Evolutionary conservation across 2,329 filamentous ascomycete genomes (phyloP), one percentile per base, ranked within the genome.

Genomic region (Ceratocystis colombiana): DNA sequence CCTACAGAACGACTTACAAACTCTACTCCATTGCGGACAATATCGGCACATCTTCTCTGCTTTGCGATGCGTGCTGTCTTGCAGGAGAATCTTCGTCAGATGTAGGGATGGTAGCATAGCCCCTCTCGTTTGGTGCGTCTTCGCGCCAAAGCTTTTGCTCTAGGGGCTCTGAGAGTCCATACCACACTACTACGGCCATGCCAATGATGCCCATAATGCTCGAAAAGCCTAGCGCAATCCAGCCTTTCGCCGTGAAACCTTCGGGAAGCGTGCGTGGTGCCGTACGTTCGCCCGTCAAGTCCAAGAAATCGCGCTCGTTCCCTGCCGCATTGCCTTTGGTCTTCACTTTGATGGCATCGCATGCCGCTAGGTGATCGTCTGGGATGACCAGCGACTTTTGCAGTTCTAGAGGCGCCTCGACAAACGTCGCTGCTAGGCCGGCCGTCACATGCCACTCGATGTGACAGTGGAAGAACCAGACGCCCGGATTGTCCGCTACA

Each of bases 401-500:
- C 0, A 94, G 72, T 20, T 84, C 79, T 2, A 80, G 72, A 0
- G 85, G 86, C 0, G 83, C 81, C 73, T 88, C 86, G 68, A 88
- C 74, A 69, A 89, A 81, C 0, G 84, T 85, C 28, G 84, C 81
- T 2, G 84, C 77, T 1, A 90, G 78, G n/a, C 88, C 88, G 2
- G 84, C 84, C 0, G 80, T 76, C 67, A 89, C 78, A 72, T 90
- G 88, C 87, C 87, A 93, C 72, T 89, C 87, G 64, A 92, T 87
- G 73, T 93, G 89, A 75, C 88, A 92, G 75, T 91, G 88, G 76
- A 91, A 88, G 3, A 88, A 74, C 85, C 85, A 88, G 25, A 88
- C 77, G 46, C 83, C 65, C 10, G 87, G 84, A 70, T 89, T 89
- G 71, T 88, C 80, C 1, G 86, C 84, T 67, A 77, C 77, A 76